Conservation (phyloP, 2,329 filamentous ascomycete species). For the Aureobasidium sp. region DNA sequence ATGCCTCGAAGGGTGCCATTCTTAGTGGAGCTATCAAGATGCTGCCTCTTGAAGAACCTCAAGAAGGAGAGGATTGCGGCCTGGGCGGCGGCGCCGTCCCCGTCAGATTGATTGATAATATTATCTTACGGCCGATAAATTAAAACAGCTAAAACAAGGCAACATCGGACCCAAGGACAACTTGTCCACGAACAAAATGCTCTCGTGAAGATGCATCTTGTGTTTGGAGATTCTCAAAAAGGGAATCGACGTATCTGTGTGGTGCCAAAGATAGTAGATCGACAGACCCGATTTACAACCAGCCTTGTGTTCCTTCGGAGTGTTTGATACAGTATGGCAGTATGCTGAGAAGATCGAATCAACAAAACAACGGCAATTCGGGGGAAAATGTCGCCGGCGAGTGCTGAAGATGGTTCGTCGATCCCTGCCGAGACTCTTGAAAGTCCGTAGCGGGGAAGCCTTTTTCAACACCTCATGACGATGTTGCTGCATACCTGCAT, state of each 20-base stretch:
- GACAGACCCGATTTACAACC: not conserved
- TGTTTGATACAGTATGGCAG: no score
- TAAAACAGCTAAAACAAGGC: not conserved
- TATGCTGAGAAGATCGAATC: not conserved
- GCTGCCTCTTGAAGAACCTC: slow-evolving; percentile 65
- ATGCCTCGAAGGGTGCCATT: slow-evolving; percentile 64
- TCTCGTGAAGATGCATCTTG: not conserved
- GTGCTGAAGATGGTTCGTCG: not conserved
- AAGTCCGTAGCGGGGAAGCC: slow-evolving; percentile 13
- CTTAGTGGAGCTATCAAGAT: slow-evolving; percentile 89
- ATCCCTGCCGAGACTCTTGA: not conserved
- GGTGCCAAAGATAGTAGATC: not conserved
- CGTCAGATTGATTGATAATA: slow-evolving; percentile 90
- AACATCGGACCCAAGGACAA: not conserved
- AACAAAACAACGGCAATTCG: not conserved
- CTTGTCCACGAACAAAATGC: not conserved
- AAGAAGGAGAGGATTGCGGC: slow-evolving; percentile 59
- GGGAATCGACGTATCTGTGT: not conserved
- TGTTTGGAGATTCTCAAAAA: not conserved
- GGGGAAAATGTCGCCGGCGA: not conserved
- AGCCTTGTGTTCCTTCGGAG: not conserved
- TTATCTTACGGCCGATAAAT: slow-evolving; percentile 46
- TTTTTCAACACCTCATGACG: slow-evolving; percentile 9
- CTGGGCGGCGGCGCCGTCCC: slow-evolving; percentile 64
- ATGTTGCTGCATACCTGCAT: slow-evolving; percentile 6